A percentile compares a stretch with the other conserved stretches of the same genome.
These are phyloP conservation scores for Coprinopsis sp. DNA, from an alignment of 768 basidiomycete genomes.

Conservation along the genomic window DNA sequence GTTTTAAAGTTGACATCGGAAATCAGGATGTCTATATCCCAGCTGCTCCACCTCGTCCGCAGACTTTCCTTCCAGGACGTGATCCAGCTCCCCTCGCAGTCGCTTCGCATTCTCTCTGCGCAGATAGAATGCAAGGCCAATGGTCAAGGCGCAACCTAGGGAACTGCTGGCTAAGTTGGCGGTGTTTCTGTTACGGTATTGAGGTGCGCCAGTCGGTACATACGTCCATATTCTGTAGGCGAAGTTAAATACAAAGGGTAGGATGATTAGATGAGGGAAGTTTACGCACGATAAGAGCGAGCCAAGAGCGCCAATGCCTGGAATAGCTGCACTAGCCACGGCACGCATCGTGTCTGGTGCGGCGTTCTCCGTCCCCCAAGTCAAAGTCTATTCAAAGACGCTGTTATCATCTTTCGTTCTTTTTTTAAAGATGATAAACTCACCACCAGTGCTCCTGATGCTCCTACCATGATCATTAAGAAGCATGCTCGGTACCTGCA, in stretches of 20 bases:
- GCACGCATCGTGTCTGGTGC: constrained; percentile 47
- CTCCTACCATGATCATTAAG: constrained; percentile 36
- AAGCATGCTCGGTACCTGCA: constrained; percentile 41
- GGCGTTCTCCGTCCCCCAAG: constrained; percentile 47
- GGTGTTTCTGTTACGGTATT: constrained; percentile 43
- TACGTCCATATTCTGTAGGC: constrained; percentile 41
- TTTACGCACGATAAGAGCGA: constrained; percentile 42
- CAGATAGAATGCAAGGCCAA: constrained; percentile 30
- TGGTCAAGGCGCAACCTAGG: constrained; percentile 23
- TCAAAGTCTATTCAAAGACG: constrained; percentile 25
- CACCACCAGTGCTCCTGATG: constrained; percentile 34
- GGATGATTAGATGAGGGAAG: not conserved
- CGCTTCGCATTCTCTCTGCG: constrained; percentile 40
- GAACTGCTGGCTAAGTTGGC: constrained; percentile 38
- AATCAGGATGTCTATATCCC: constrained; percentile 42
- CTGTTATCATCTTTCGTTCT: not conserved
- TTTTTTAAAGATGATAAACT: not conserved
- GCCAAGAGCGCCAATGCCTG: constrained; percentile 42
- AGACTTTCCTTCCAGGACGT: constrained; percentile 36
- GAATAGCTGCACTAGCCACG: constrained; percentile 39
- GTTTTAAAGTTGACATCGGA: constrained; percentile 40
- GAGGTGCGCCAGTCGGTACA: constrained; percentile 39
- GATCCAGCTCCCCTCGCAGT: constrained; percentile 36
- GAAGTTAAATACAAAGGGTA: not conserved
- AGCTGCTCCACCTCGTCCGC: constrained; percentile 34